Evolutionary conservation across 495 filamentous ascomycete species (phyloP).

Genomic region (Talaromyces liani): DNA sequence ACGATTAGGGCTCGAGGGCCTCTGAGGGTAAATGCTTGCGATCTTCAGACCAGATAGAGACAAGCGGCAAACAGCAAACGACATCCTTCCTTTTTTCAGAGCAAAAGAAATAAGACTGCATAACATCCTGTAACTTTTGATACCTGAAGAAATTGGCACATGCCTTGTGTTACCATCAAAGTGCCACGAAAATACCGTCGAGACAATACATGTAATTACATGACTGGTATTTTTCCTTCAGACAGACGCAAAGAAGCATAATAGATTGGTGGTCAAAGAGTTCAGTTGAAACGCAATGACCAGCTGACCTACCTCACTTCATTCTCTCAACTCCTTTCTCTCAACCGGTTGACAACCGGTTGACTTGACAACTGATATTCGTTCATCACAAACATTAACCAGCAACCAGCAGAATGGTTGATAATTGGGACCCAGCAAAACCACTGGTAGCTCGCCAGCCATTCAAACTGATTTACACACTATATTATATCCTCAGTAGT

Average conservation of each 20-base stretch:
- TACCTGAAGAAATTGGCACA: neutral
- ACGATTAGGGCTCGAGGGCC: too few relatives aligned
- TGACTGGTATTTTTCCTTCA: neutral
- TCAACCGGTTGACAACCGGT: neutral
- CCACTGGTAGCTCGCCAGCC: slow-evolving; percentile 6
- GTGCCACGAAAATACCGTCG: neutral
- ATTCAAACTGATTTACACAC: neutral
- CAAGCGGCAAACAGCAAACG: too few relatives aligned
- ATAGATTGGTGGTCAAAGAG: neutral
- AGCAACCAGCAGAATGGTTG: neutral
- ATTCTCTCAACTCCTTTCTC: neutral
- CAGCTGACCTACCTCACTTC: neutral
- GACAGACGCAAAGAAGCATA: neutral
- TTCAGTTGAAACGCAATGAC: neutral
- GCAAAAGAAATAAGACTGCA: too few relatives aligned
- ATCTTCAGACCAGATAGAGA: too few relatives aligned
- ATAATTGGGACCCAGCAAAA: neutral
- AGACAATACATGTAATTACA: neutral
- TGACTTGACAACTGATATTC: neutral
- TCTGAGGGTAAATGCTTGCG: too few relatives aligned
- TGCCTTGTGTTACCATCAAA: neutral
- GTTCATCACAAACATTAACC: neutral
- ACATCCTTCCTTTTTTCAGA: too few relatives aligned
- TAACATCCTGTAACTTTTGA: too few relatives aligned
- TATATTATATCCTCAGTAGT: neutral